Conservation (phyloP, 2,329 filamentous ascomycete genomes). For the Fusarium transvaalense region DNA sequence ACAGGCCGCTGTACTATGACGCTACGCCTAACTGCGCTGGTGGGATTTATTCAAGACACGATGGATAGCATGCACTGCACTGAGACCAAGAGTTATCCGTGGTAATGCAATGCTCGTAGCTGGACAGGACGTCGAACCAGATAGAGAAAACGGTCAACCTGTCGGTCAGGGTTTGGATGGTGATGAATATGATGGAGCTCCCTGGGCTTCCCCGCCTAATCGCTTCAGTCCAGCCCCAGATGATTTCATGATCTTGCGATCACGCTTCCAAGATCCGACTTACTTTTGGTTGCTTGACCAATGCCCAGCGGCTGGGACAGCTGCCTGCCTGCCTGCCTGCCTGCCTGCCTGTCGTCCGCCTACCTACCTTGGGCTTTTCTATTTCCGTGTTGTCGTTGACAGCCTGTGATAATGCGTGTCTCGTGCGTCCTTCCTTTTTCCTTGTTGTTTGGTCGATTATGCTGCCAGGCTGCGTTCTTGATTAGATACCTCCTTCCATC, state of each 20-base stretch:
- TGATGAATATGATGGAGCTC: slow-evolving; percentile 35
- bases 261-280: slow-evolving; percentile 35
- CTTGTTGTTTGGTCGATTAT: slow-evolving; percentile 20
- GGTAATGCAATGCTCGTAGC: background rate
- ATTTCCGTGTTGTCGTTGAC: slow-evolving; percentile 20
- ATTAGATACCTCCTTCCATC: slow-evolving; percentile 7
- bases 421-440: slow-evolving; percentile 31
- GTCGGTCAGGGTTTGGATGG: slow-evolving; percentile 19
- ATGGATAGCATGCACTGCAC: background rate
- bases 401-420: slow-evolving; percentile 25
- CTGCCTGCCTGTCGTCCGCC: slow-evolving; percentile 11
- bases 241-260: slow-evolving; percentile 38
- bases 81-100: slow-evolving; percentile 16
- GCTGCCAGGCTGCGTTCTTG: slow-evolving; percentile 22
- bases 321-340: slow-evolving; percentile 4
- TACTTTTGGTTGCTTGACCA: slow-evolving; percentile 24
- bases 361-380: slow-evolving; percentile 6
- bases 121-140: background rate
- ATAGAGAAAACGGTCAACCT: background rate
- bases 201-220: slow-evolving; percentile 35
- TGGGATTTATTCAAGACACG: slow-evolving; percentile 19
- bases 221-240: slow-evolving; percentile 22
- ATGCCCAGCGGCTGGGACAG: slow-evolving; percentile 16
- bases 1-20: slow-evolving; percentile 45
- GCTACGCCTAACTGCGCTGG: slow-evolving; percentile 47